Evolutionary conservation across 148 eudicot genomes (phyloP).

Genomic region (Fagopyrum homotropicum): DNA sequence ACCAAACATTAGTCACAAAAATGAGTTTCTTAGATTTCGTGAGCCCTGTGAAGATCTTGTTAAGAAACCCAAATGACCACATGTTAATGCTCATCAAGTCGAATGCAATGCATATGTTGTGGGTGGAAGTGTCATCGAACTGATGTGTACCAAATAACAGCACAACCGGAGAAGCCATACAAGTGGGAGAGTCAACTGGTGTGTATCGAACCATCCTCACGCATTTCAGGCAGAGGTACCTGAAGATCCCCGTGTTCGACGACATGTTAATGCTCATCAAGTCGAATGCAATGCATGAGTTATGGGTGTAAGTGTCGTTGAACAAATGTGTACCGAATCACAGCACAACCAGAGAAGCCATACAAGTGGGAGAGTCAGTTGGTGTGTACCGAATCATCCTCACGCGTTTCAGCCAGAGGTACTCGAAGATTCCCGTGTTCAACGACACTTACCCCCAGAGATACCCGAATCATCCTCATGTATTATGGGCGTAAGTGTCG

Average conservation of each 20-base stretch:
- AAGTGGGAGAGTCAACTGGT: constrained; percentile 71
- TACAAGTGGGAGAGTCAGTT: constrained; percentile 70
- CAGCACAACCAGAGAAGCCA: constrained; percentile 86
- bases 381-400: constrained; percentile 83
- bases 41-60: too few species aligned
- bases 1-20: too few species aligned
- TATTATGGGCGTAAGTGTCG: constrained; percentile 26
- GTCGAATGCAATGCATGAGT: too few species aligned
- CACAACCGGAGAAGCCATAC: constrained; percentile 83
- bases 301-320: too few species aligned
- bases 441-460: constrained; percentile 37
- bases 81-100: too few species aligned
- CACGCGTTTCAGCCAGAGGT: constrained; percentile 94
- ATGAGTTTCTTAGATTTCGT: too few species aligned
- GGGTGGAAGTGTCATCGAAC: too few species aligned
- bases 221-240: constrained; percentile 95
- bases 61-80: too few species aligned
- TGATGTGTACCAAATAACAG: constrained; percentile 48
- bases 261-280: neutral
- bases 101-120: too few species aligned
- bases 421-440: constrained; percentile 87
- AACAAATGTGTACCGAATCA: constrained; percentile 34
- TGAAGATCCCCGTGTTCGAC: constrained; percentile 84
- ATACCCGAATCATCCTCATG: too few species aligned
- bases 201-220: constrained; percentile 83